phyloP scores from a whole-genome alignment of 768 basidiomycete genomes.

The Sarcomyxa edulis region DNA sequence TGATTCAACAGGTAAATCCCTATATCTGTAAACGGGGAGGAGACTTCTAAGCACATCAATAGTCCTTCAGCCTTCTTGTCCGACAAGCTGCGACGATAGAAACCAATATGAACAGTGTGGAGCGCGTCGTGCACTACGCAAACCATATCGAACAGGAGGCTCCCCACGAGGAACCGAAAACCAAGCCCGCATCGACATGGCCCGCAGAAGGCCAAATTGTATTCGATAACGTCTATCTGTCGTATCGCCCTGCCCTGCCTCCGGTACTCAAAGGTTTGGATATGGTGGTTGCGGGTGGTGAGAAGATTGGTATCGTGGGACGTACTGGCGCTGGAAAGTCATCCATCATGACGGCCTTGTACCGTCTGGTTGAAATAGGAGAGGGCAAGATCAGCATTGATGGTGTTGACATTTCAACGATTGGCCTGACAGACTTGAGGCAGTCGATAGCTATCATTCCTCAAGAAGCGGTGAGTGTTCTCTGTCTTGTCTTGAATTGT shows the following conservation, averaged over 20 bases:
- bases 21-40: too few relatives aligned
- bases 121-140: constrained; percentile 80
- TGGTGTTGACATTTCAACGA: constrained; percentile 80
- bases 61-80: constrained; percentile 75
- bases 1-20: constrained; percentile 74
- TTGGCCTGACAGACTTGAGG: constrained; percentile 74
- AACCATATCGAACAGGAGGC: constrained; percentile 80
- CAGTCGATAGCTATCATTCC: constrained; percentile 74
- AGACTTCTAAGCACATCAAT: too few relatives aligned
- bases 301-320: constrained; percentile 92
- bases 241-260: constrained; percentile 85
- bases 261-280: constrained; percentile 79
- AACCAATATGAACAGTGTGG: constrained; percentile 89
- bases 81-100: constrained; percentile 82
- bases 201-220: constrained; percentile 69
- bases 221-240: constrained; percentile 71
- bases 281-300: constrained; percentile 65
- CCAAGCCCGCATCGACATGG: constrained; percentile 61
- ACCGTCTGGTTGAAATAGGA: constrained; percentile 75
- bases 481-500: constrained; percentile 8
- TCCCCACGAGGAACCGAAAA: constrained; percentile 57
- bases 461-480: constrained; percentile 58
- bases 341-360: constrained; percentile 85
- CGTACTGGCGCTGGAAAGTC: constrained; percentile 86
- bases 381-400: constrained; percentile 77